Conservation (phyloP, 176 grass and related monocot species). For the Echinochloa phyllopogon region DNA sequence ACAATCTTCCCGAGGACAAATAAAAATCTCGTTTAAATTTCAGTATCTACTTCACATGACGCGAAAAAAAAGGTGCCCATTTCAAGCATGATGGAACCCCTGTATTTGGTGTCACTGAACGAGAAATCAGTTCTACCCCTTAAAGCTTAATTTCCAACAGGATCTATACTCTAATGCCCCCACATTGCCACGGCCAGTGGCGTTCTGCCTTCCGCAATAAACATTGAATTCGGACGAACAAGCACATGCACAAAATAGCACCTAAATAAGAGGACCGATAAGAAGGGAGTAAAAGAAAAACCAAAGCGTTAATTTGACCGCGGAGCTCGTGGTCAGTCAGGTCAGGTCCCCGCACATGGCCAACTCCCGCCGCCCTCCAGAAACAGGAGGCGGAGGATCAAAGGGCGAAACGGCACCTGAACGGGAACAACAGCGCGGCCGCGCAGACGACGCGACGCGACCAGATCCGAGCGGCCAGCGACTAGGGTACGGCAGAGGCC, state of each 20-base stretch:
- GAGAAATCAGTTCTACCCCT: neutral
- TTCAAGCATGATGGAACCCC: neutral
- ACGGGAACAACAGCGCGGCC: neutral
- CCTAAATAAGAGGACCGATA: neutral
- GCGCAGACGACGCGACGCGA: neutral
- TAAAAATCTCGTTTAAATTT: neutral
- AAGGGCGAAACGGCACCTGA: neutral
- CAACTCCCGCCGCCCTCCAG: neutral
- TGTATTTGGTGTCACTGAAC: slow-evolving; percentile 4
- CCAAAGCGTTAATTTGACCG: neutral
- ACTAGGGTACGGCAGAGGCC: neutral
- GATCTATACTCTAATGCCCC: neutral
- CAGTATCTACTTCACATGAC: neutral
- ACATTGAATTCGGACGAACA: neutral
- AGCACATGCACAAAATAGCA: neutral
- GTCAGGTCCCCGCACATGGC: neutral
- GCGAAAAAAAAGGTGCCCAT: neutral
- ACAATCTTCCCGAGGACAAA: neutral
- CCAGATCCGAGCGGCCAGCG: slow-evolving; percentile 43
- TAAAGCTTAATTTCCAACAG: neutral
- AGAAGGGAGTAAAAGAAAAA: neutral
- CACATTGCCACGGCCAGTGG: neutral
- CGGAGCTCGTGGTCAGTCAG: neutral
- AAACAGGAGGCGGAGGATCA: neutral
- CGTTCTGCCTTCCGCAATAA: neutral